Evolutionary conservation across 2,329 filamentous ascomycete genomes (phyloP).

Genomic region (Fusarium napiforme): DNA sequence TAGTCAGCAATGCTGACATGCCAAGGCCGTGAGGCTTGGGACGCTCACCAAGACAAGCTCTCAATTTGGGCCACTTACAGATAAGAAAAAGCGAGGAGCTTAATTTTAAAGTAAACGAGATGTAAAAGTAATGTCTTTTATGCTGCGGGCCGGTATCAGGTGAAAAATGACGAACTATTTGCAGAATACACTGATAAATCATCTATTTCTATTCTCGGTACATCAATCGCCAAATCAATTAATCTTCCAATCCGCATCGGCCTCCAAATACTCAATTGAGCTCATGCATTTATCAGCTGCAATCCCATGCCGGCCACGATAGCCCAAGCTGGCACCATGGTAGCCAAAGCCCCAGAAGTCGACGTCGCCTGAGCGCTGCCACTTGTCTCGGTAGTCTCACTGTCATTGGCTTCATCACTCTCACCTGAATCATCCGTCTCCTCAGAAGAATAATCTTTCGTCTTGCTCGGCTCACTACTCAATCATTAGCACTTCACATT

Average conservation of each 20-base stretch:
- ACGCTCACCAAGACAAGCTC: neutral
- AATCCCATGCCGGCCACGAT: neutral
- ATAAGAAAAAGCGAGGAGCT: fast-evolving
- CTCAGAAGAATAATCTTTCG: neutral
- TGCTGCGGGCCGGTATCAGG: too few relatives aligned
- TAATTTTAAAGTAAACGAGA: fast-evolving
- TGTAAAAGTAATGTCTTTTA: fast-evolving
- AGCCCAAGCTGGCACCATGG: neutral
- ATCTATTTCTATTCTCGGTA: neutral
- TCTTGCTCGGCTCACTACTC: neutral
- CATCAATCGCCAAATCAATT: too few relatives aligned
- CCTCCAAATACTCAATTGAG: too few relatives aligned
- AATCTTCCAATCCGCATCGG: too few relatives aligned
- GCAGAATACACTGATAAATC: neutral
- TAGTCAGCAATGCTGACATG: neutral
- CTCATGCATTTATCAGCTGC: too few relatives aligned
- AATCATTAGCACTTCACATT: neutral
- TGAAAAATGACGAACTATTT: neutral
- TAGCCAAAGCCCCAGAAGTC: neutral
- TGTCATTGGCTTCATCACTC: neutral
- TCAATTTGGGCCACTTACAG: fast-evolving
- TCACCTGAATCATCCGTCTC: neutral
- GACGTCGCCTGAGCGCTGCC: neutral
- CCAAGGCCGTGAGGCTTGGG: neutral
- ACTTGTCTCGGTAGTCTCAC: neutral